Evolutionary conservation across 305 asterid genomes (phyloP).

Genomic region (Ajuga reptans): DNA sequence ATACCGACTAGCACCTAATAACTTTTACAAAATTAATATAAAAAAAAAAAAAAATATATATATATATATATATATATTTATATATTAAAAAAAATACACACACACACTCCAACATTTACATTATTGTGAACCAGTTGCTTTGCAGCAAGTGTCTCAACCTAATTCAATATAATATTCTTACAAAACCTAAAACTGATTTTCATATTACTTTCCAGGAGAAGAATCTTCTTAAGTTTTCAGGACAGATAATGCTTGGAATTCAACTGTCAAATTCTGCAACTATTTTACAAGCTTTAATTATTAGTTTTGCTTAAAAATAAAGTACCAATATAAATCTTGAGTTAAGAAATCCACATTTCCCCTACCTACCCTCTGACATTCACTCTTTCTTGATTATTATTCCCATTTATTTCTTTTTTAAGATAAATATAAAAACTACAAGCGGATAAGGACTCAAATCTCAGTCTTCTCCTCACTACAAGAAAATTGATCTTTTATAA

Average conservation of each 20-base stretch:
- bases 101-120: background rate
- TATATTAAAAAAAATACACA: too few relatives aligned
- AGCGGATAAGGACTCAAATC: too few relatives aligned
- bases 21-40: too few relatives aligned
- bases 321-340: constrained; percentile 18
- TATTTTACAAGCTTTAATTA: constrained; percentile 22
- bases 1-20: too few relatives aligned
- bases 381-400: background rate
- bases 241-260: constrained; percentile 25
- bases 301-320: constrained; percentile 26
- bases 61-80: too few relatives aligned
- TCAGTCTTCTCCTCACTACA: too few relatives aligned
- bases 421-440: too few relatives aligned
- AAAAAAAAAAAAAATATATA: too few relatives aligned
- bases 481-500: too few relatives aligned
- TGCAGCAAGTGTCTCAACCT: constrained; percentile 13
- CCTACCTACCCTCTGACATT: constrained; percentile 27
- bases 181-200: constrained; percentile 13
- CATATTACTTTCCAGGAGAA: constrained; percentile 17
- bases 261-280: constrained; percentile 23
- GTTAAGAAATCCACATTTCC: constrained; percentile 33
- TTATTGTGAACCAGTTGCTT: background rate
- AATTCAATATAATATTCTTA: background rate
- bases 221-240: constrained; percentile 20
- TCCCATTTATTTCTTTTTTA: background rate